phyloP scores from a whole-genome alignment of 1,139 yeast genomes.

The Hansenula lynferdii region DNA sequence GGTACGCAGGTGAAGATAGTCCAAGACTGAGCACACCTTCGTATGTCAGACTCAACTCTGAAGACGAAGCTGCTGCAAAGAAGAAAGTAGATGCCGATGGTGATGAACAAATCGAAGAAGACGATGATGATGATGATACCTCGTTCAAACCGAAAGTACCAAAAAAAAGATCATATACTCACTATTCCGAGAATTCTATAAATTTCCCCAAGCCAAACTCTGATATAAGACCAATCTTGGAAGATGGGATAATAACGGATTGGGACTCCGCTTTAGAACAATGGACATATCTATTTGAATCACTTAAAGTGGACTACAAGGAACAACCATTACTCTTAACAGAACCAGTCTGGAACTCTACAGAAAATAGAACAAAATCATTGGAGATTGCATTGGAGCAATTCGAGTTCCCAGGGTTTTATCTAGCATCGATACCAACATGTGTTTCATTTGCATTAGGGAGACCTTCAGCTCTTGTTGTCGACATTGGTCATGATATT shows the following conservation, averaged over 20 bases:
- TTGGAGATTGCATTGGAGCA: conserved; percentile 74
- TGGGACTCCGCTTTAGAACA: conserved; percentile 77
- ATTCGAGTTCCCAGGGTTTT: conserved; percentile 79
- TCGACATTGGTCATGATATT: conserved; percentile 86
- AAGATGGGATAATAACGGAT: conserved; percentile 57
- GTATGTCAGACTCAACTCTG: conserved; percentile 34
- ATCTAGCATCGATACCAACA: conserved; percentile 79
- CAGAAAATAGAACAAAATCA: conserved; percentile 62
- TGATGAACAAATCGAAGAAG: conserved; percentile 27
- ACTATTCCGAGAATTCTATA: conserved; percentile 53
- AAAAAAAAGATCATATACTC: conserved; percentile 18
- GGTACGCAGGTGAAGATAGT: conserved; percentile 92
- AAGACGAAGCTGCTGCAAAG: conserved; percentile 10
- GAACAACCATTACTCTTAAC: conserved; percentile 80
- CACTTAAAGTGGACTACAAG: conserved; percentile 45
- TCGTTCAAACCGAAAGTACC: conserved; percentile 11
- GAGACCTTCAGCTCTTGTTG: conserved; percentile 87
- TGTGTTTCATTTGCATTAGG: conserved; percentile 93
- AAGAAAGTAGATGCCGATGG: conserved; percentile 20
- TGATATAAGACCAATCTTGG: conserved; percentile 53
- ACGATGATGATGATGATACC: conserved; percentile 28
- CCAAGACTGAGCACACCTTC: conserved; percentile 80
- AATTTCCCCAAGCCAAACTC: conserved; percentile 47
- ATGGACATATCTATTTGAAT: conserved; percentile 47
- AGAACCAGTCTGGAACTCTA: conserved; percentile 83